These are phyloP conservation scores for Tubosaeta sp. DNA, from an alignment of 768 basidiomycete species.

Conservation along the genomic window DNA sequence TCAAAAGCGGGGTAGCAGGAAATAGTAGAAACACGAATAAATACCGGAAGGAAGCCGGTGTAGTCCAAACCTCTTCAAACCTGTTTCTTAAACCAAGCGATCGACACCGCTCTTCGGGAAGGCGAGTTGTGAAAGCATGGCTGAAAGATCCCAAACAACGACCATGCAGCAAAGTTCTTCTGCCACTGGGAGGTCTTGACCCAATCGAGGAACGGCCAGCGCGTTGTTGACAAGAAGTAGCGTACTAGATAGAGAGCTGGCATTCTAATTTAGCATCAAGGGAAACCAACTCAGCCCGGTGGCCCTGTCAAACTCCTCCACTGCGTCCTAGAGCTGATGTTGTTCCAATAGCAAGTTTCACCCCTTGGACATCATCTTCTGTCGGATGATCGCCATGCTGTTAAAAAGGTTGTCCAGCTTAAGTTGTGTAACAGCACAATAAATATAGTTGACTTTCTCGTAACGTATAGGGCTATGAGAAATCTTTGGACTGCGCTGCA, in stretches of 20 bases:
- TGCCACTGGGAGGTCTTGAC: constrained; percentile 79
- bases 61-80: constrained; percentile 78
- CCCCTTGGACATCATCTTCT: constrained; percentile 78
- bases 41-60: constrained; percentile 34
- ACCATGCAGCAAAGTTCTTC: constrained; percentile 88
- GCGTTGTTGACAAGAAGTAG: constrained; percentile 96
- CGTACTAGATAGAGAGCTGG: constrained; percentile 65
- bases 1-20: too few species aligned
- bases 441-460: constrained; percentile 88
- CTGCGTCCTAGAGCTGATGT: constrained; percentile 77
- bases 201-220: constrained; percentile 94
- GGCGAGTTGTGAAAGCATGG: constrained; percentile 91
- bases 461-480: too few species aligned
- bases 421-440: constrained; percentile 95
- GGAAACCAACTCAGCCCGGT: constrained; percentile 67
- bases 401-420: constrained; percentile 76
- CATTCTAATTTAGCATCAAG: constrained; percentile 2
- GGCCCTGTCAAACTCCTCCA: constrained; percentile 90
- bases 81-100: constrained; percentile 82
- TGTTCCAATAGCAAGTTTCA: constrained; percentile 91
- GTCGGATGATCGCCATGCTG: constrained; percentile 87
- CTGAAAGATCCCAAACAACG: constrained; percentile 81
- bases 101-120: constrained; percentile 87
- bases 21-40: background rate
- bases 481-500: too few species aligned